Percentiles rank a stretch among this genome's conserved stretches.
Evolutionary conservation across 306 rosid species (phyloP).

Genomic region (Quercus glauca): DNA sequence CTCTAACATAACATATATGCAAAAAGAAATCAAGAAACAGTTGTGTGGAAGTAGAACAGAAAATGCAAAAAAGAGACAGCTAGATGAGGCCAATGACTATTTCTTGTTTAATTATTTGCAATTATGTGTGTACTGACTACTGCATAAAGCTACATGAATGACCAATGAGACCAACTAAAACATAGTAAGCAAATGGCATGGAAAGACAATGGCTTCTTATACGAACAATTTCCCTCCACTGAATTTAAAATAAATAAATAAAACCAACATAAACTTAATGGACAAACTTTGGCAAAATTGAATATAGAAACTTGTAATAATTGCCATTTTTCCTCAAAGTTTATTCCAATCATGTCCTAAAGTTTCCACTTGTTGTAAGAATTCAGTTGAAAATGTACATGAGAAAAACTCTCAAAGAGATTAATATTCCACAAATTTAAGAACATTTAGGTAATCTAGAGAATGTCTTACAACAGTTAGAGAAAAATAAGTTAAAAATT

Average conservation of each 20-base stretch:
- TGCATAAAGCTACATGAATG: neutral
- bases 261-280: neutral
- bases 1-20: neutral
- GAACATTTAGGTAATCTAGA: neutral
- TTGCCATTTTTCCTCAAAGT: constrained; percentile 6
- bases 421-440: neutral
- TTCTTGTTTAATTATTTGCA: neutral
- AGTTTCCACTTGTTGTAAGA: neutral
- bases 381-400: neutral
- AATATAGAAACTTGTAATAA: neutral
- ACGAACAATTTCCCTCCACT: too few relatives aligned
- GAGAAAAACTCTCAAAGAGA: neutral
- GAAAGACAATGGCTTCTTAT: too few relatives aligned
- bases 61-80: constrained; percentile 46
- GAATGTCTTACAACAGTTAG: neutral
- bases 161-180: neutral
- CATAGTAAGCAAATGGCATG: neutral
- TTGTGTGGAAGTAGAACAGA: constrained; percentile 46
- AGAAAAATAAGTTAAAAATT: neutral
- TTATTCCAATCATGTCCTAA: constrained; percentile 4
- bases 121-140: neutral
- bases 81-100: neutral
- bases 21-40: neutral
- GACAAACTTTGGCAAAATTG: neutral
- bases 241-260: too few relatives aligned